Conservation (phyloP, 129 eudicot genomes). For the Flaveria sonorensis region DNA sequence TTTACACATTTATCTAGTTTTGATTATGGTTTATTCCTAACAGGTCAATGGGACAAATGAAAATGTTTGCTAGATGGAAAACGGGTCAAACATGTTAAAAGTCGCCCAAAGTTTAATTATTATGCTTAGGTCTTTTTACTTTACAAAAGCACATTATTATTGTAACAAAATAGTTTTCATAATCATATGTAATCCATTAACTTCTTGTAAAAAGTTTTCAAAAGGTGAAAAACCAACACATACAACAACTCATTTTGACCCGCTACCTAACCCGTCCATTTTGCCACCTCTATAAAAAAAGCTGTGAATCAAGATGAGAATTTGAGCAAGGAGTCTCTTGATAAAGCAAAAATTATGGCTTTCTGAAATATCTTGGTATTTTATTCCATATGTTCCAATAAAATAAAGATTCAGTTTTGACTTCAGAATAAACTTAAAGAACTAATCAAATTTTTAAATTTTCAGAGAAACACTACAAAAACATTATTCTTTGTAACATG, state of each 20-base stretch:
- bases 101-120: not conserved
- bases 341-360: no score
- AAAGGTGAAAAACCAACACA: not conserved
- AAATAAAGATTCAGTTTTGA: no score
- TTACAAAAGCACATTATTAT: not conserved
- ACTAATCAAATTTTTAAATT: not conserved
- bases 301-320: no score
- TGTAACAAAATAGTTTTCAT: not conserved
- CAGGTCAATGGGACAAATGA: not conserved
- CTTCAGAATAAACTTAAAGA: no score
- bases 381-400: no score
- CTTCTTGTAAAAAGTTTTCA: not conserved
- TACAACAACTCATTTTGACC: not conserved
- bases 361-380: no score
- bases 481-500: conserved; percentile 7
- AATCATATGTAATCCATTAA: not conserved
- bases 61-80: not conserved
- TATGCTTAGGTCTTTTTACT: not conserved
- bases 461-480: not conserved
- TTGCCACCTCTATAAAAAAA: not conserved
- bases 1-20: not conserved
- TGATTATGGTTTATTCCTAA: not conserved
- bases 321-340: no score
- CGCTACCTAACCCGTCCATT: not conserved
- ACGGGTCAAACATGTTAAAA: not conserved